phyloP scores from a whole-genome alignment of 169 alveolate species.

The Theileria equi region DNA sequence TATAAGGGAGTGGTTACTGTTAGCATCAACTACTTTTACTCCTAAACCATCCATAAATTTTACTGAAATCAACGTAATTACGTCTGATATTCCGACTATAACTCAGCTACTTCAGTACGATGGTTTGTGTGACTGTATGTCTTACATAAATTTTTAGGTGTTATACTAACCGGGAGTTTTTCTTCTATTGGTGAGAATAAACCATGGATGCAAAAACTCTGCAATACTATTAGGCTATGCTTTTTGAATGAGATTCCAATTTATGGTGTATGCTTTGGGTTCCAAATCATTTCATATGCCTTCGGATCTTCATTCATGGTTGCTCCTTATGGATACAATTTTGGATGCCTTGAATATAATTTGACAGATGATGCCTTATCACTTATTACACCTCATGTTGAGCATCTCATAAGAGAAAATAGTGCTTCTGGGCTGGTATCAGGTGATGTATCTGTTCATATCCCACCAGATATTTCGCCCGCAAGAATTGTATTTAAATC shows the following conservation, averaged over 20 bases:
- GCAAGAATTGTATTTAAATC: no score
- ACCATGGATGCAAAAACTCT: slow-evolving; percentile 5
- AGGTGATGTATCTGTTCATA: no score
- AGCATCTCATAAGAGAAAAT: neutral
- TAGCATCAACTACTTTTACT: neutral
- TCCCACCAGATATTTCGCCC: no score
- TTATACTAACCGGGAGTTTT: slow-evolving; percentile 19
- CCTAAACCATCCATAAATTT: neutral
- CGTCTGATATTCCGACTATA: neutral
- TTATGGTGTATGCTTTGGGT: slow-evolving; percentile 28
- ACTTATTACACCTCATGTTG: slow-evolving; percentile 2
- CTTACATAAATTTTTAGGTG: neutral
- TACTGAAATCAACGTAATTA: slow-evolving; percentile 4
- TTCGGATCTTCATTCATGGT: slow-evolving; percentile 7
- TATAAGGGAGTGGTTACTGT: slow-evolving; percentile 2
- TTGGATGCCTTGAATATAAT: neutral
- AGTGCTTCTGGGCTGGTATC: no score
- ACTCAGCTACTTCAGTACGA: neutral
- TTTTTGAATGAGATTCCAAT: slow-evolving; percentile 7
- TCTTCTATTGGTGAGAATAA: neutral
- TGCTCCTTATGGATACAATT: slow-evolving; percentile 23
- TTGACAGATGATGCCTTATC: neutral
- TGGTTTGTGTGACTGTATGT: neutral
- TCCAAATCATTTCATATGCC: slow-evolving; percentile 22
- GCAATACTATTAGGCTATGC: slow-evolving; percentile 2